These are phyloP conservation scores for Tagetes erecta DNA, from an alignment of 129 eudicot genomes.

Conservation along the genomic window DNA sequence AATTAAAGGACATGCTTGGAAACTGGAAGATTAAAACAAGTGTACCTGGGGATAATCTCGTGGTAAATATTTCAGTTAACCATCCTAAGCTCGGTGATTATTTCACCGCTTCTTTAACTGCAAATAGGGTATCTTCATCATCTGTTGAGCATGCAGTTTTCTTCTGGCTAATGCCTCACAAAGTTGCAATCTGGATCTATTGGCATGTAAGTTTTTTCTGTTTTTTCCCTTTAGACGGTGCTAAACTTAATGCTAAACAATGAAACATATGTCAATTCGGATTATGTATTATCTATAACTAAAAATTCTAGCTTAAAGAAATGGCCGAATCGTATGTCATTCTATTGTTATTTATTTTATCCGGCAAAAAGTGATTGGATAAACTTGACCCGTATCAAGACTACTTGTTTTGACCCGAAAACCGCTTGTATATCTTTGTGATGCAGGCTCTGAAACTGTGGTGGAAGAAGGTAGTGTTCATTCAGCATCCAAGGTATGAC, in stretches of 20 bases:
- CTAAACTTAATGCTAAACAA: neutral
- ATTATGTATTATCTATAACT: neutral
- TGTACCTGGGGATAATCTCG: constrained; percentile 68
- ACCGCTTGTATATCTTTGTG: neutral
- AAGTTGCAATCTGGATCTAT: constrained; percentile 88
- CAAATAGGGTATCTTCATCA: constrained; percentile 54
- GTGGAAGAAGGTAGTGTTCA: constrained; percentile 80
- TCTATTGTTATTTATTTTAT: neutral
- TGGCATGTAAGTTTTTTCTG: constrained; percentile 69
- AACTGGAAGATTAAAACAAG: constrained; percentile 75
- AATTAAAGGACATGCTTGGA: constrained; percentile 84
- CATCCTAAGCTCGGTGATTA: constrained; percentile 85
- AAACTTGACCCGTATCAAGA: neutral
- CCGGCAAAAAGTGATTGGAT: neutral
- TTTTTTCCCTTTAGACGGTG: neutral
- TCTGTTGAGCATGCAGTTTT: constrained; percentile 52
- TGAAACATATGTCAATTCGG: too few species aligned
- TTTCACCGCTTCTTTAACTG: constrained; percentile 79
- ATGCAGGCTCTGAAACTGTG: constrained; percentile 77
- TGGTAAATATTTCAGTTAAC: constrained; percentile 64
- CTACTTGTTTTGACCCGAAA: neutral
- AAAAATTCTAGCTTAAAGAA: neutral
- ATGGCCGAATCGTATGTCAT: neutral
- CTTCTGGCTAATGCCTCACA: constrained; percentile 96
- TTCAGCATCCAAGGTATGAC: constrained; percentile 75